These are phyloP conservation scores for Blumeriella jaapii DNA, from an alignment of 2,329 filamentous ascomycete genomes.

Conservation along the genomic window DNA sequence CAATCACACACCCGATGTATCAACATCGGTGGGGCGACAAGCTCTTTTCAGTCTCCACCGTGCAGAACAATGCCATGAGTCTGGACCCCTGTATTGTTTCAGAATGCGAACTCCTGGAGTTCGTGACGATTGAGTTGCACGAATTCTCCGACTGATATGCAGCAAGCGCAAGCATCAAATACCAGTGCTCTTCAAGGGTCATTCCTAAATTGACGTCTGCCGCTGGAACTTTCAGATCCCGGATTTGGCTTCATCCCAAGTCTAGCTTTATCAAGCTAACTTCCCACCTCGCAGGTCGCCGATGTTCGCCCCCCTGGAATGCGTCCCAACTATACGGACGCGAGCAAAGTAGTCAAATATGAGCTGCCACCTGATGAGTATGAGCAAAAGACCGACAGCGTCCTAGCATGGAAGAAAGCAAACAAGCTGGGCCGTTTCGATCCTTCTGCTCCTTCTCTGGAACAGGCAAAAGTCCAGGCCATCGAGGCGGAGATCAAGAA, in stretches of 20 bases:
- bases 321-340: conserved; percentile 71
- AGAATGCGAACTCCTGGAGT: background rate
- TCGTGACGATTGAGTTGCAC: too few relatives aligned
- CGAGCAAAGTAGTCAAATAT: conserved; percentile 77
- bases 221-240: background rate
- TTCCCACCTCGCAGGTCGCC: conserved; percentile 44
- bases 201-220: too few relatives aligned
- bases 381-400: conserved; percentile 73
- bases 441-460: conserved; percentile 63
- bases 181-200: too few relatives aligned
- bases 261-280: conserved; percentile 8
- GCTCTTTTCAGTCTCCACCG: background rate
- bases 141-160: conserved; percentile 2
- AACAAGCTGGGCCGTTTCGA: conserved; percentile 95
- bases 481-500: conserved; percentile 58
- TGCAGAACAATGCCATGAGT: conserved; percentile 2
- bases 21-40: conserved; percentile 4
- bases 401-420: conserved; percentile 90
- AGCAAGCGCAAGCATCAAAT: too few relatives aligned
- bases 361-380: conserved; percentile 79
- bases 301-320: conserved; percentile 68
- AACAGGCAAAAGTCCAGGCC: conserved; percentile 59
- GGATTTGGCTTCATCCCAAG: conserved; percentile 5
- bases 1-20: conserved; percentile 1
- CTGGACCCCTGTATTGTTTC: background rate